phyloP scores from a whole-genome alignment of 768 basidiomycete species.

The Rossbeevera mucosa region DNA sequence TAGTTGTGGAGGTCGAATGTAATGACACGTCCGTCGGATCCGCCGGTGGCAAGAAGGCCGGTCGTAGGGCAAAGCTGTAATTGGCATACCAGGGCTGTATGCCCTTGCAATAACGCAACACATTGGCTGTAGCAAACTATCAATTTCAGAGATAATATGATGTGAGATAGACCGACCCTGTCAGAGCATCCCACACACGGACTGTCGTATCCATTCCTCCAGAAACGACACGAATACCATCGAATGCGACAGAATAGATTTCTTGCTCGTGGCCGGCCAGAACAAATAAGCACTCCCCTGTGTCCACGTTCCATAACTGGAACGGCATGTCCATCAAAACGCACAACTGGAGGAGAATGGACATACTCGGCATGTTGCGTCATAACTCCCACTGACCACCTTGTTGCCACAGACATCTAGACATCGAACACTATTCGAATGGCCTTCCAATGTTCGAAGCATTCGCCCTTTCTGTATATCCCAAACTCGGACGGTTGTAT shows the following conservation, averaged over 20 bases:
- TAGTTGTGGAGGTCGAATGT: conserved; percentile 53
- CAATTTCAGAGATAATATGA: neutral
- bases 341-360: neutral
- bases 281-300: conserved; percentile 79
- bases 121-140: conserved; percentile 53
- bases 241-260: conserved; percentile 89
- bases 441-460: conserved; percentile 67
- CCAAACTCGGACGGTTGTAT: conserved; percentile 86
- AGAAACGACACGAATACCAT: conserved; percentile 75
- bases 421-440: conserved; percentile 78
- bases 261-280: conserved; percentile 82
- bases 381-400: conserved; percentile 92
- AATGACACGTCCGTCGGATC: conserved; percentile 84
- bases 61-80: conserved; percentile 65
- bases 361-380: conserved; percentile 76
- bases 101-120: conserved; percentile 80
- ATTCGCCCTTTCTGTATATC: conserved; percentile 78
- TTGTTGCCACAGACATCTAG: conserved; percentile 81
- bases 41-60: conserved; percentile 69
- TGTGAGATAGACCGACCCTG: conserved; percentile 57
- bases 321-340: neutral
- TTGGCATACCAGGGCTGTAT: conserved; percentile 90
- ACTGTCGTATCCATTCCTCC: conserved; percentile 94
- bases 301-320: conserved; percentile 88
- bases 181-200: conserved; percentile 81